Conservation (phyloP, 2,329 filamentous ascomycete species). For the Phialophora chinensis region DNA sequence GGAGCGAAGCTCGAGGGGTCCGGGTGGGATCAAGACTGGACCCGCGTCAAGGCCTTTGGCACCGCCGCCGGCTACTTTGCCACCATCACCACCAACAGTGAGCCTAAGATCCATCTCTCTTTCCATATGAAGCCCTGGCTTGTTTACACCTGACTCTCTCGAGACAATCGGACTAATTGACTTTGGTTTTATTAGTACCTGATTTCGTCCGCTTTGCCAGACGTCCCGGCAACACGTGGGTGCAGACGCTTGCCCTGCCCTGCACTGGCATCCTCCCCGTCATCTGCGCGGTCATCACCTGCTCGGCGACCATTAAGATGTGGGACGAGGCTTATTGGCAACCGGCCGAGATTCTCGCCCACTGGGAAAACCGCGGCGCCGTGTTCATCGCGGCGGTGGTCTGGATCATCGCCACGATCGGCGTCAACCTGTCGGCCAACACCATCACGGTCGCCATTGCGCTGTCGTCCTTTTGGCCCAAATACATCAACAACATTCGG, state of each 20-base stretch:
- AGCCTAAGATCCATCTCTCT: neutral
- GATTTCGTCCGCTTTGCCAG: conserved; percentile 48
- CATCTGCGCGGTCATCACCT: conserved; percentile 56
- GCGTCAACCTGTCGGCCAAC: conserved; percentile 58
- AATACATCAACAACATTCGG: conserved; percentile 59
- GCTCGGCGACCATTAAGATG: conserved; percentile 46
- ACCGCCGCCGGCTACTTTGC: conserved; percentile 1
- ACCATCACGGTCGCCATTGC: conserved; percentile 60
- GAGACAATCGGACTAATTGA: too few relatives aligned
- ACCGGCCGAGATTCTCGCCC: conserved; percentile 41
- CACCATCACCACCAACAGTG: conserved; percentile 7
- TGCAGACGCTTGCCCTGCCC: conserved; percentile 49
- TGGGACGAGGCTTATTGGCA: conserved; percentile 43
- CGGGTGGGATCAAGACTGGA: conserved; percentile 42
- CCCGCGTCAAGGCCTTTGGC: conserved; percentile 23
- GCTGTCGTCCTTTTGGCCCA: conserved; percentile 59
- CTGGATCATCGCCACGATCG: conserved; percentile 53
- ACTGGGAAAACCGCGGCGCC: conserved; percentile 43
- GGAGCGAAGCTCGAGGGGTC: conserved; percentile 28
- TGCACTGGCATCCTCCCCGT: conserved; percentile 55
- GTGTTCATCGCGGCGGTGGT: conserved; percentile 43
- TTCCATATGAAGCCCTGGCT: neutral
- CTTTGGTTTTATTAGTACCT: too few relatives aligned
- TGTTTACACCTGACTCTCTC: too few relatives aligned
- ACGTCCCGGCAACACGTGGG: conserved; percentile 43